These are phyloP conservation scores for Carex kokanica DNA, from an alignment of 176 grass and related monocot genomes.

Conservation along the genomic window DNA sequence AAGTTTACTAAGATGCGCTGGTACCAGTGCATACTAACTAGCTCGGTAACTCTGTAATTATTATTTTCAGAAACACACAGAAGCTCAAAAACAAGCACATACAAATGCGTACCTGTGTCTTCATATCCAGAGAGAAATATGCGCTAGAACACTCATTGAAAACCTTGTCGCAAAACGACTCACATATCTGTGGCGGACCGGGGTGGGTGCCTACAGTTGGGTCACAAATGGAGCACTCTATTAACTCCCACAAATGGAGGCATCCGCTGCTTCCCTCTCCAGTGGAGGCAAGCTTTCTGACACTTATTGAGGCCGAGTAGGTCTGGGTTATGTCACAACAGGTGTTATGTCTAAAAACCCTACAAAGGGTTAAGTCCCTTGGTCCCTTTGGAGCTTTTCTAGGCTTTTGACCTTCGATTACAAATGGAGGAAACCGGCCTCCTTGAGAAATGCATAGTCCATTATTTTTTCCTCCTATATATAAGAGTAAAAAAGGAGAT, in stretches of 20 bases:
- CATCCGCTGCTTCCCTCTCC: conserved; percentile 85
- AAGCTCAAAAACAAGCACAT: background rate
- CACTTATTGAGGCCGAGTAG: conserved; percentile 59
- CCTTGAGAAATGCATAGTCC: conserved; percentile 68
- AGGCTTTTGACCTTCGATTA: conserved; percentile 64
- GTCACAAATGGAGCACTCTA: conserved; percentile 96
- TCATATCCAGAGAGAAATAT: conserved; percentile 70
- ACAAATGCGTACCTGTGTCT: conserved; percentile 58
- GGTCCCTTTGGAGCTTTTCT: conserved; percentile 58
- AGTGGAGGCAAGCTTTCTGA: conserved; percentile 76
- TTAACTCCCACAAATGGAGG: conserved; percentile 87
- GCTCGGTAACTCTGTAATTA: background rate
- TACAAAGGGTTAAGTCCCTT: conserved; percentile 75
- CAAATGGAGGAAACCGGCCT: conserved; percentile 68
- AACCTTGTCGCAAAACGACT: conserved; percentile 83
- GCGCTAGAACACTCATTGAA: conserved; percentile 70
- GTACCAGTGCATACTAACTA: background rate
- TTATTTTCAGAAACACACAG: background rate
- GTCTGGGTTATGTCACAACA: conserved; percentile 83
- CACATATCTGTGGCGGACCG: conserved; percentile 70
- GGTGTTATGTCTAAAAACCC: conserved; percentile 78
- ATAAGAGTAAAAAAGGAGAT: conserved; percentile 14
- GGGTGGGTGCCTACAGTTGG: conserved; percentile 55
- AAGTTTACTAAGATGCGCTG: background rate
- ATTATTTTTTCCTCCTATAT: conserved; percentile 44